Base-by-base conservation (phyloP, 176 grass and related monocot species). In the Oryza officinalis region DNA sequence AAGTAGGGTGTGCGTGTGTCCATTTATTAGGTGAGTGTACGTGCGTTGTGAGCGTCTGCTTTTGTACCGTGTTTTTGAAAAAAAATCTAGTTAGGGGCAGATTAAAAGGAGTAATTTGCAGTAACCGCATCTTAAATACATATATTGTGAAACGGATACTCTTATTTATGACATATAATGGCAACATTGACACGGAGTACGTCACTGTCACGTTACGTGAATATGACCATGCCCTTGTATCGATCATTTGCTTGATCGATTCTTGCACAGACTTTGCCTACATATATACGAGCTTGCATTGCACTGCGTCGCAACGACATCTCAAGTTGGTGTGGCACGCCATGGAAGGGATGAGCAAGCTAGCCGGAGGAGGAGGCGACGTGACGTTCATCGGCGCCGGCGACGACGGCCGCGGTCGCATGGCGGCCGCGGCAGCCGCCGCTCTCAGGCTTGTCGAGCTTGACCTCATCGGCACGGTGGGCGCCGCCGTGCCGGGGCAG, bases 391-490 rank as follows among this genome's bases (percentile, higher is more conserved):
- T 30, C n/a, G 20, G 30, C 65, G 44, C 18, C 17, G 52, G 10
- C 76, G 27, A 33, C 12, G 72, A 44, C 11, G 72, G 57, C n/a
- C 59, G 35, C 27, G 35, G 23, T 17, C 27, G 30, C 49, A 18
- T 28, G 7, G 32, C 8, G 30, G 65, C 23, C 26, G n/a, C 13
- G 10, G 11, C 18, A 4, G 65, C 61, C 2, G 72, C 61, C 18
- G 41, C 26, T 7, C 50, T 61, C 57, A 41, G 70, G 47, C 61
- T 38, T 1, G 72, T 77, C 11, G 86, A 86, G 86, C 87, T 89
- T 20, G 76, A 86, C 80, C 83, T 89, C 79, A 88, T 82, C 22
- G 79, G 69, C 63, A 92, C 85, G 65, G 71, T 81, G 7, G 74
- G 57, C 8, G 0, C 4, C 3, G 81, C n/a, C 75, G 32, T 33